Base-by-base conservation (phyloP, 2,329 filamentous ascomycete species). In the Diaporthe citri region DNA sequence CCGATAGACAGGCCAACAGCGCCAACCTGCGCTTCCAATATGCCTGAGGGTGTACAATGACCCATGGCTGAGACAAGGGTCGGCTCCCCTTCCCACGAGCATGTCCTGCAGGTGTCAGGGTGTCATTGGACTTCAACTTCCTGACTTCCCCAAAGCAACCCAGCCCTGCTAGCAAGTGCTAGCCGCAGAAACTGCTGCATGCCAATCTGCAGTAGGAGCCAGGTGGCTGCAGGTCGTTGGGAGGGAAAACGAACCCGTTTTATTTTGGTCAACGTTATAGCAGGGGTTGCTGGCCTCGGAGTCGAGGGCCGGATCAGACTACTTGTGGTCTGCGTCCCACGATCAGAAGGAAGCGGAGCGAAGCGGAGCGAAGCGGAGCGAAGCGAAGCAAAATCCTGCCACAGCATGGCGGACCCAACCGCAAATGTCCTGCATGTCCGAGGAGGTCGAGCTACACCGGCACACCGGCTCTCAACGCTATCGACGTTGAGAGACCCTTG, bases 171-270 rank as follows among this genome's bases (percentile, higher is more conserved):
- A 72, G 39, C 41, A 51, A 55, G 34, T 55, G 48, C 48, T 62
- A 72, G 57, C 57, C 71, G 46, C 55, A 62, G 57, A 10, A 36
- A n/a, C 34, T 22, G 56, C 57, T 72, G 57, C 71, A 72, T 56
- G 46, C 59, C 71, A 72, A 72, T 64, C 57, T 64, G 71, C 71
- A 64, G 57, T 72, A n/a, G 66, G 46, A 72, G 71, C 57, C 71
- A 72, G 36, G 59, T 72, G 71, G 57, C 60, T 60, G 71, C 57
- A 55, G 71, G 48, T 46, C 71, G 51, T 56, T 72, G 46, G 60
- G 46, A 60, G 59, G 36, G 22, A 17, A n/a, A 41, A 55, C 34
- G 48, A 69, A 39, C 34, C 46, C 64, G 15, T 52, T 41, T 69
- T n/a, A 55, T 69, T 28, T 52, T 39, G 51, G 22, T 69, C 64